These are phyloP conservation scores for Fonsecaea pedrosoi DNA, from an alignment of 2,329 filamentous ascomycete genomes.

Conservation along the genomic window DNA sequence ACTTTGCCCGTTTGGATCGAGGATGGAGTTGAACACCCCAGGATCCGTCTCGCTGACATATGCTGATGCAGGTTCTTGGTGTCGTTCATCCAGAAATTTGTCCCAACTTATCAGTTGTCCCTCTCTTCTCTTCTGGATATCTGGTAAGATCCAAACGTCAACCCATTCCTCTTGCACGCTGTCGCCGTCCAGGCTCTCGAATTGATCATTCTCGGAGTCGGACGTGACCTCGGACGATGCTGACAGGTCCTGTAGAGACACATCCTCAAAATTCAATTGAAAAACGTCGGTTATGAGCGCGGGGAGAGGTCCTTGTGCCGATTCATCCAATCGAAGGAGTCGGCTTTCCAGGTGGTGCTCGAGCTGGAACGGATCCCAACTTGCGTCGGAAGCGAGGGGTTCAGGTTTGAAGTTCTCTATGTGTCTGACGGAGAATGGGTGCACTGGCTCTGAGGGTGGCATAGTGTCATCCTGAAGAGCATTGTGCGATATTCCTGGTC, in stretches of 20 bases:
- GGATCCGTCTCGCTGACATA: conserved; percentile 55
- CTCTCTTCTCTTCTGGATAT: conserved; percentile 34
- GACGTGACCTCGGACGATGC: conserved; percentile 21
- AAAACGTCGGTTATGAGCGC: conserved; percentile 25
- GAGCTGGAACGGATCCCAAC: conserved; percentile 38
- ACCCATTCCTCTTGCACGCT: conserved; percentile 38
- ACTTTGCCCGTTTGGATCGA: conserved; percentile 35
- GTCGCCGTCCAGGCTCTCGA: conserved; percentile 28
- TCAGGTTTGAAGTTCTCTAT: conserved; percentile 12
- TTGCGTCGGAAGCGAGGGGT: not conserved
- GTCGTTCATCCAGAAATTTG: conserved; percentile 45
- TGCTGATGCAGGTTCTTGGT: conserved; percentile 46
- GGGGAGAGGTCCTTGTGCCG: conserved; percentile 24
- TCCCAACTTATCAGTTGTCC: conserved; percentile 50
- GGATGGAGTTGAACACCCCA: conserved; percentile 49
- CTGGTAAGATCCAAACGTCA: conserved; percentile 48
- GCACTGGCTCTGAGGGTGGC: conserved; percentile 16
- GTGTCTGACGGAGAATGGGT: conserved; percentile 23
- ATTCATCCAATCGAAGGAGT: conserved; percentile 31
- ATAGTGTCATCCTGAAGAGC: conserved; percentile 14
- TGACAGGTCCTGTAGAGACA: conserved; percentile 28
- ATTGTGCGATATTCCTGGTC: conserved; percentile 14
- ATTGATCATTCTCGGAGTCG: conserved; percentile 32
- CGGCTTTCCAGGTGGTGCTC: conserved; percentile 33
- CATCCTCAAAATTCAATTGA: conserved; percentile 28